Percentiles rank a stretch among this genome's conserved stretches.
phyloP scores from a whole-genome alignment of 202 grass and related monocot species.

The Dendrocalamus latiflorus region DNA sequence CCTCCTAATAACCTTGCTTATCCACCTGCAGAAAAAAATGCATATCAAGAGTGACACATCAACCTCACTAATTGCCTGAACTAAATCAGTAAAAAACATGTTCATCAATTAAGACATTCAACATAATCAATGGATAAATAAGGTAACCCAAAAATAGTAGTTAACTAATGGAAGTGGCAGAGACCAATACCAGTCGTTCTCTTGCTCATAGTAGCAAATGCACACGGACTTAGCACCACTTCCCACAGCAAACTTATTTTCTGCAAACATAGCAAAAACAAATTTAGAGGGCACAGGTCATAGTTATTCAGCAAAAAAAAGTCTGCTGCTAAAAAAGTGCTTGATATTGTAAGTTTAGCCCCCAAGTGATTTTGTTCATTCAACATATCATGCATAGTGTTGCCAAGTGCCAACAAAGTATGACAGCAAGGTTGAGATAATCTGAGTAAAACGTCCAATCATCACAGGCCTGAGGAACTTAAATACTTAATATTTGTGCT shows the following conservation, averaged over 20 bases:
- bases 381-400: background rate
- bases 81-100: background rate
- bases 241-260: conserved; percentile 99
- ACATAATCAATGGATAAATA: background rate
- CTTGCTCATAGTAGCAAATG: conserved; percentile 95
- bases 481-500: background rate
- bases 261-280: conserved; percentile 44
- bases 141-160: background rate
- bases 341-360: background rate
- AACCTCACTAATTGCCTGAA: conserved; percentile 9
- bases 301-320: background rate
- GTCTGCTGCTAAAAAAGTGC: background rate
- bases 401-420: background rate
- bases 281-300: background rate
- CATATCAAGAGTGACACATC: background rate
- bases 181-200: conserved; percentile 82
- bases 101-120: background rate
- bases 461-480: background rate
- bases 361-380: background rate
- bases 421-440: background rate
- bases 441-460: background rate
- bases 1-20: conserved; percentile 96
- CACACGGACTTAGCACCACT: conserved; percentile 98
- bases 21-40: conserved; percentile 64
- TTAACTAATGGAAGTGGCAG: background rate